Percentiles rank a stretch among this genome's conserved stretches.
phyloP scores from a whole-genome alignment of 192 early-diverging fungal species.

The Backusella macrospora region DNA sequence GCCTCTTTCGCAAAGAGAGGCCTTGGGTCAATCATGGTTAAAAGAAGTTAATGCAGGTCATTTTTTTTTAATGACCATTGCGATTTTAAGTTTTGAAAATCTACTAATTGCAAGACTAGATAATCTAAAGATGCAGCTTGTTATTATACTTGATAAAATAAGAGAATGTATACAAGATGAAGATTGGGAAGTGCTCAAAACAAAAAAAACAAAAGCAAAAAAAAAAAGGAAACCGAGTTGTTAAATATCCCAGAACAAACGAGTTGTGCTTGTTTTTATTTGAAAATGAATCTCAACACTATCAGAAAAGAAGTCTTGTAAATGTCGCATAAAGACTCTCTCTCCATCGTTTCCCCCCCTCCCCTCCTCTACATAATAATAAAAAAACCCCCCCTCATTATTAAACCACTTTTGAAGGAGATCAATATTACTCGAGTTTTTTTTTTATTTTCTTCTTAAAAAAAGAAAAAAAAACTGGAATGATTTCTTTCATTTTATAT shows the following conservation, averaged over 20 bases:
- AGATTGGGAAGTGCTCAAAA: neutral
- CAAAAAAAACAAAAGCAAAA: neutral
- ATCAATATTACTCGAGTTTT: too few relatives aligned
- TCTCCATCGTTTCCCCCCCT: too few relatives aligned
- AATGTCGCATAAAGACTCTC: neutral
- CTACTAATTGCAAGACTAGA: constrained; percentile 53
- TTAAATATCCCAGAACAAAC: constrained; percentile 12
- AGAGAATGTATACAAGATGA: neutral
- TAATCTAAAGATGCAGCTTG: constrained; percentile 16
- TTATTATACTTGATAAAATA: constrained; percentile 18
- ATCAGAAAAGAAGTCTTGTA: neutral
- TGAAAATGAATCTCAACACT: neutral
- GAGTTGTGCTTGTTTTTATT: constrained; percentile 11
- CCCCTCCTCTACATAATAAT: too few relatives aligned
- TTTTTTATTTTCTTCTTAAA: too few relatives aligned
- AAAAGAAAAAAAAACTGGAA: too few relatives aligned
- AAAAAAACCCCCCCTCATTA: too few relatives aligned
- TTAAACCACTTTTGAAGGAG: too few relatives aligned
- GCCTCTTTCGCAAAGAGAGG: constrained; percentile 69
- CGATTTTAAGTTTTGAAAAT: constrained; percentile 67
- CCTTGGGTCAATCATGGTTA: constrained; percentile 77
- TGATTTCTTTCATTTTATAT: neutral
- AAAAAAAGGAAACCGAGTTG: neutral
- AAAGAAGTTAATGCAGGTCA: constrained; percentile 64
- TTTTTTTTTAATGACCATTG: constrained; percentile 66